Percentiles rank a stretch among this genome's conserved stretches.
Conservation (phyloP, 2,329 filamentous ascomycete species). For the Neofusicoccum kwambonambiense region DNA sequence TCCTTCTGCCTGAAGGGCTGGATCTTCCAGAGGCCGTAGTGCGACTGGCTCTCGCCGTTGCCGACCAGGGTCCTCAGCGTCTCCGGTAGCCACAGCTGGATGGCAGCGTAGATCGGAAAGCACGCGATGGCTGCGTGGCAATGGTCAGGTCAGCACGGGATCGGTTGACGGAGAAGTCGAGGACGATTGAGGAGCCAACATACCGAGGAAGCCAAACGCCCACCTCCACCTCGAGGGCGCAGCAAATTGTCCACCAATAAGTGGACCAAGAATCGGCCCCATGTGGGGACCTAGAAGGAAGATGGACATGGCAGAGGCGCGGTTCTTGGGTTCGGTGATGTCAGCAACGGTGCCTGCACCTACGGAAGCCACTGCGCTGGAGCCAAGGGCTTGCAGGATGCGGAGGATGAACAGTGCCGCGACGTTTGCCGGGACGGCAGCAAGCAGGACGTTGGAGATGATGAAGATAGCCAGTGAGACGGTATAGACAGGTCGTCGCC, state of each 20-base stretch:
- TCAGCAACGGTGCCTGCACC: conserved; percentile 47
- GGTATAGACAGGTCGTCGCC: conserved; percentile 43
- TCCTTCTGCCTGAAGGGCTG: neutral
- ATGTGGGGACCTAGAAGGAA: conserved; percentile 47
- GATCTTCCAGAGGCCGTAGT: neutral
- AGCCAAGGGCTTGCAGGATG: conserved; percentile 45
- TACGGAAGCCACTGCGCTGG: conserved; percentile 44
- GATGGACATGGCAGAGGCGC: conserved; percentile 42
- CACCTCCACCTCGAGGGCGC: conserved; percentile 41
- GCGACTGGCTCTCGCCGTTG: conserved; percentile 33
- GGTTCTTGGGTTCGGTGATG: conserved; percentile 39
- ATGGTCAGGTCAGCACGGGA: neutral
- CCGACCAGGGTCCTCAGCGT: conserved; percentile 48
- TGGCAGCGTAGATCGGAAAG: conserved; percentile 29
- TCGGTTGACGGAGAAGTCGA: neutral
- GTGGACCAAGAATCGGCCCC: conserved; percentile 45
- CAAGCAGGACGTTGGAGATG: conserved; percentile 40
- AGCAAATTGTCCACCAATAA: conserved; percentile 44
- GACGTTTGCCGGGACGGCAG: conserved; percentile 39
- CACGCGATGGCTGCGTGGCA: conserved; percentile 21
- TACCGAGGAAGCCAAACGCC: conserved; percentile 43
- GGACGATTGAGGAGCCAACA: neutral
- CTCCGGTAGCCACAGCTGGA: conserved; percentile 46
- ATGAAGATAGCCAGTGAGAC: conserved; percentile 42
- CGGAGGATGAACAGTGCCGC: conserved; percentile 41